Percentiles rank a stretch among this genome's conserved stretches.
phyloP scores from a whole-genome alignment of 257 asterid species.

The Capsicum chinense region DNA sequence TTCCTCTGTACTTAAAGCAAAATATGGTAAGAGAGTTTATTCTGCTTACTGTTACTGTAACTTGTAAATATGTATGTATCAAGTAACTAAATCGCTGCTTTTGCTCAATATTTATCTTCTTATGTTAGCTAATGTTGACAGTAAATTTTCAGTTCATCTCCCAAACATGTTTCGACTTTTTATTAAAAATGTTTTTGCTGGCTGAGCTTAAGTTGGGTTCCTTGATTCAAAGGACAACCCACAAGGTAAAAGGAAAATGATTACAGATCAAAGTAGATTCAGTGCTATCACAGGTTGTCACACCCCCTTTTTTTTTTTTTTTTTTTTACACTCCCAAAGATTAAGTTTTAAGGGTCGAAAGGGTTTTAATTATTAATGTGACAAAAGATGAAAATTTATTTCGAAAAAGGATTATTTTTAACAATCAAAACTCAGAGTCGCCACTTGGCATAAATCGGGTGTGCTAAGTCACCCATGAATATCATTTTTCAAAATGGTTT shows the following conservation, averaged over 20 bases:
- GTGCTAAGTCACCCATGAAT: too few species aligned
- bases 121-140: background rate
- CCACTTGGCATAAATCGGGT: too few species aligned
- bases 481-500: too few species aligned
- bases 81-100: background rate
- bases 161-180: background rate
- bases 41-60: background rate
- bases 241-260: background rate
- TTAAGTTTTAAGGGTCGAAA: too few species aligned
- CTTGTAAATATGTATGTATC: background rate
- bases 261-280: background rate
- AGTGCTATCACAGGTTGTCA: background rate
- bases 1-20: background rate
- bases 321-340: too few species aligned
- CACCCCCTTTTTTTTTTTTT: too few species aligned
- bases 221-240: background rate
- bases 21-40: background rate
- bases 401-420: too few species aligned
- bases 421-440: too few species aligned
- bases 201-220: too few species aligned
- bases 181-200: background rate
- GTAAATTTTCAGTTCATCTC: constrained; percentile 13
- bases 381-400: too few species aligned
- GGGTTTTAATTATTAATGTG: too few species aligned
- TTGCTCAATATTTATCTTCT: constrained; percentile 12